phyloP scores from a whole-genome alignment of 805 yeast species.

The Starmerella vaccinii region DNA sequence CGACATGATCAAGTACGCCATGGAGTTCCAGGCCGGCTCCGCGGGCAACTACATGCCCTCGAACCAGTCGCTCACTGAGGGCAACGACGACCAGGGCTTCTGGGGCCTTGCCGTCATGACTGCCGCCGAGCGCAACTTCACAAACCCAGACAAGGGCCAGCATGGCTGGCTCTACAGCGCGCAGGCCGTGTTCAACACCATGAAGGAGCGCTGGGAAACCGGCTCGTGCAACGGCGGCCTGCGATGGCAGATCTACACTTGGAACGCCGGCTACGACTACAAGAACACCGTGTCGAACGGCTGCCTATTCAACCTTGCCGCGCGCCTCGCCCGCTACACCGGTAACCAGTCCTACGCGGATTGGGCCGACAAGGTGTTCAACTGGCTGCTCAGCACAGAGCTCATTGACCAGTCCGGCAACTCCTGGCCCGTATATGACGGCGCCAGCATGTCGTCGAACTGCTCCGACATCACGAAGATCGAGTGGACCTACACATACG shows the following conservation, averaged over 20 bases:
- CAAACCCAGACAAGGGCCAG: slow-evolving; percentile 49
- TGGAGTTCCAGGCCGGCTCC: slow-evolving; percentile 55
- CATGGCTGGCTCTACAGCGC: slow-evolving; percentile 69
- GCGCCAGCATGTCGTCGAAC: slow-evolving; percentile 41
- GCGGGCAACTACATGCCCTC: slow-evolving; percentile 63
- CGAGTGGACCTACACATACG: slow-evolving; percentile 72
- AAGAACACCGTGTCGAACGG: slow-evolving; percentile 86
- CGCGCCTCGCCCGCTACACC: slow-evolving; percentile 73
- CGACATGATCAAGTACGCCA: slow-evolving; percentile 46
- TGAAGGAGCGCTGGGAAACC: slow-evolving; percentile 70
- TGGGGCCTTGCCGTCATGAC: slow-evolving; percentile 84
- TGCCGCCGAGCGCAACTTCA: slow-evolving; percentile 75
- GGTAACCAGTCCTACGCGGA: slow-evolving; percentile 59
- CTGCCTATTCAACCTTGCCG: slow-evolving; percentile 66
- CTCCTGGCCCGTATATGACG: slow-evolving; percentile 51
- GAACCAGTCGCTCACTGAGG: slow-evolving; percentile 75
- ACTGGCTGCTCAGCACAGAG: slow-evolving; percentile 52
- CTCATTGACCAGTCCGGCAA: slow-evolving; percentile 33
- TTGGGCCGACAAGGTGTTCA: slow-evolving; percentile 61
- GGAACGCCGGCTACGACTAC: slow-evolving; percentile 81
- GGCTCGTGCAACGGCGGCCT: slow-evolving; percentile 61
- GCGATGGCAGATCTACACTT: slow-evolving; percentile 84
- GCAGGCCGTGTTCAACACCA: slow-evolving; percentile 79
- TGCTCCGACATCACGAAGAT: slow-evolving; percentile 44
- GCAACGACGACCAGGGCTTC: slow-evolving; percentile 88